A percentile compares a stretch with the other conserved stretches of the same genome.
These are phyloP conservation scores for Phylloporus scabripes DNA, from an alignment of 768 basidiomycete genomes.

Conservation along the genomic window DNA sequence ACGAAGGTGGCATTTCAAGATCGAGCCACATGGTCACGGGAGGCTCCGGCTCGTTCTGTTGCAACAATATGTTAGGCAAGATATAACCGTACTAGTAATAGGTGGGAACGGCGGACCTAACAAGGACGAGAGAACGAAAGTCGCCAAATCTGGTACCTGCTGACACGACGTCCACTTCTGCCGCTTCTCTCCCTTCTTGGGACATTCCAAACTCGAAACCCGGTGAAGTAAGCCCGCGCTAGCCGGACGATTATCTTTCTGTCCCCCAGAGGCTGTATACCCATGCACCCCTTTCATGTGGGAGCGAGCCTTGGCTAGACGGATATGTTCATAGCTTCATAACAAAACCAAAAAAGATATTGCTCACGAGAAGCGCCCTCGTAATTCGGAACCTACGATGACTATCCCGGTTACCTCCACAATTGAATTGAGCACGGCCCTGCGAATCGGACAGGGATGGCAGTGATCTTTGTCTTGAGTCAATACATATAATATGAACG, in stretches of 20 bases:
- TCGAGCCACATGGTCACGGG: neutral
- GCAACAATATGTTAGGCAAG: neutral
- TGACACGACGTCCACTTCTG: neutral
- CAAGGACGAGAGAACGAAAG: neutral
- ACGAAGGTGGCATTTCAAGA: neutral
- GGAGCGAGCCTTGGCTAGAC: neutral
- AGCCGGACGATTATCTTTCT: neutral
- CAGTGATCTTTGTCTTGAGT: neutral
- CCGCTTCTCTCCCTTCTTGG: neutral
- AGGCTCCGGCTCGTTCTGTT: neutral
- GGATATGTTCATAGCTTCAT: too few relatives aligned
- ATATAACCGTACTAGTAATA: neutral
- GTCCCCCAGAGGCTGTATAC: neutral
- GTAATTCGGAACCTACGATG: neutral
- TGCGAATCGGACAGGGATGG: constrained; percentile 1
- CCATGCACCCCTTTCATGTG: neutral
- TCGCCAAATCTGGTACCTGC: neutral
- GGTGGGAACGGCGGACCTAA: neutral
- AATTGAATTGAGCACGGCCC: neutral
- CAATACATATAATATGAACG: constrained; percentile 17
- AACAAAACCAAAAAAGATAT: neutral
- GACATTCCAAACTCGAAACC: neutral
- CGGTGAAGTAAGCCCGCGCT: neutral
- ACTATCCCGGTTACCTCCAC: neutral
- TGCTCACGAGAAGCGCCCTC: neutral